These are phyloP conservation scores for Penicillium capsulatum DNA, from an alignment of 2,329 filamentous ascomycete genomes.

Conservation along the genomic window DNA sequence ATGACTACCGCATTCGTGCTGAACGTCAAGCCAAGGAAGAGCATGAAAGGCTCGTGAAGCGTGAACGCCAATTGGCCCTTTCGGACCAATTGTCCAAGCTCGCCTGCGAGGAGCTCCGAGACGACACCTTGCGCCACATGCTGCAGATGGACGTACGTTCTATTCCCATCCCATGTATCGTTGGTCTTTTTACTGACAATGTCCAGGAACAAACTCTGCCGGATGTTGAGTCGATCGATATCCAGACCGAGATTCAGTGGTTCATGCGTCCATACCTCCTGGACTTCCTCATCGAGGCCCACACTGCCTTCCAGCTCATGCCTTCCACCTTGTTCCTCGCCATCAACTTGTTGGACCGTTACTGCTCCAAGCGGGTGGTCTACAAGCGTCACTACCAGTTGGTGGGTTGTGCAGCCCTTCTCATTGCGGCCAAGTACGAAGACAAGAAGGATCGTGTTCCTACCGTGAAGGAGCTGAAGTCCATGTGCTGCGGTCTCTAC, in stretches of 20 bases:
- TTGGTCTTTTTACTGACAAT: constrained; percentile 1
- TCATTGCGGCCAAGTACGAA: constrained; percentile 97
- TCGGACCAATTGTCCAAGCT: constrained; percentile 82
- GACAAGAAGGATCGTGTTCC: constrained; percentile 99
- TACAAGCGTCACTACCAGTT: constrained; percentile 99
- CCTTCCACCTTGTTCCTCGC: constrained; percentile 95
- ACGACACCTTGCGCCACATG: constrained; percentile 93
- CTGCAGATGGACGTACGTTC: constrained; percentile 75
- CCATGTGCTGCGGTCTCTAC: constrained; percentile 98
- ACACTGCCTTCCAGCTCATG: constrained; percentile 87
- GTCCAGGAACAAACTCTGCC: constrained; percentile 75
- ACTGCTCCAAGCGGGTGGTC: constrained; percentile 95
- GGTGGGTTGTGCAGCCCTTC: constrained; percentile 88
- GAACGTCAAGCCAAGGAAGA: constrained; percentile 58
- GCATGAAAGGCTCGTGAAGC: constrained; percentile 70
- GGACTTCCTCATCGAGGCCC: constrained; percentile 96
- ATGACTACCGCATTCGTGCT: constrained; percentile 52
- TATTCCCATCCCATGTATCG: background rate
- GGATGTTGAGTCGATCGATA: constrained; percentile 96
- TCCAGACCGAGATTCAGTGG: constrained; percentile 99
- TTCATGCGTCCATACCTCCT: constrained; percentile 98
- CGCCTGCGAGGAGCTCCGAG: constrained; percentile 84
- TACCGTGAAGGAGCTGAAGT: constrained; percentile 92
- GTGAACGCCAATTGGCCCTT: constrained; percentile 80
- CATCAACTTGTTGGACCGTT: constrained; percentile 92